phyloP scores from a whole-genome alignment of 2,329 filamentous ascomycete genomes.

The Aspergillus neoniger region DNA sequence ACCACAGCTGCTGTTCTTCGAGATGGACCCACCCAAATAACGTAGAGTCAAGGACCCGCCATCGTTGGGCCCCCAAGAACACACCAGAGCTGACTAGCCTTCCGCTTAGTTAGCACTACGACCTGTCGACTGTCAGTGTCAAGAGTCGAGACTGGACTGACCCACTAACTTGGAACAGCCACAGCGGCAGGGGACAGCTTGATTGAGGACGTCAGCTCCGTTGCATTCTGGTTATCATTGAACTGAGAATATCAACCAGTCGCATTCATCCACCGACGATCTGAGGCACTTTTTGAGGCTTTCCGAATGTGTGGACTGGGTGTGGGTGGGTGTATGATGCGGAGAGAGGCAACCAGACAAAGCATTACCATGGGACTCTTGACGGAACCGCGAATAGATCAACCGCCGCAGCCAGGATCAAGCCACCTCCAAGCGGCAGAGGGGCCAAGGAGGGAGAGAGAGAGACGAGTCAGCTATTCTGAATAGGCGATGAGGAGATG shows the following conservation, averaged over 20 bases:
- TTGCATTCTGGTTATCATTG: neutral
- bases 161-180: conserved; percentile 5
- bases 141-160: neutral
- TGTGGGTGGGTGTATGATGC: too few species aligned
- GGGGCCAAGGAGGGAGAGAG: neutral
- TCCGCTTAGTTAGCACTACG: neutral
- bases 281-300: neutral
- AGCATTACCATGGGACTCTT: too few species aligned
- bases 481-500: neutral
- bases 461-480: neutral
- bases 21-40: neutral
- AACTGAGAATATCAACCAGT: neutral
- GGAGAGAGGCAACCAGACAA: too few species aligned
- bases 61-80: neutral
- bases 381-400: too few species aligned
- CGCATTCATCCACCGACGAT: neutral
- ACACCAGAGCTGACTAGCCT: neutral
- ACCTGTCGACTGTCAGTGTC: neutral
- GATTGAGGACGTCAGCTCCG: neutral
- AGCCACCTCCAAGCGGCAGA: too few species aligned
- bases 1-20: neutral
- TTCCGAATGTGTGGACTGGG: neutral
- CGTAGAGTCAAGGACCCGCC: neutral
- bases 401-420: too few species aligned
- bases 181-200: neutral